Conservation (phyloP, 306 rosid genomes). For the Pyrus bretschneideri region DNA sequence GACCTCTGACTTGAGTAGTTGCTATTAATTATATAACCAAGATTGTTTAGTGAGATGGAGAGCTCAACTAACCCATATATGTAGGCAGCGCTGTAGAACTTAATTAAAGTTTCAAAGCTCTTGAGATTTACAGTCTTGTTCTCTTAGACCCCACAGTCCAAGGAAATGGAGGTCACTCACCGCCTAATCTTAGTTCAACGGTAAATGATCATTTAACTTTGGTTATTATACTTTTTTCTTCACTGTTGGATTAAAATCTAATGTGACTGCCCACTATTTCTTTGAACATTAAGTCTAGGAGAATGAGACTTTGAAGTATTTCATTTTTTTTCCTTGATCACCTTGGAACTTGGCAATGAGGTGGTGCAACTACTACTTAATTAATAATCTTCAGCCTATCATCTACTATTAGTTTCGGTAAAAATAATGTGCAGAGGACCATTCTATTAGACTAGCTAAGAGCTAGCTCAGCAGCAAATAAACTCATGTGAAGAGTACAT, state of each 20-base stretch:
- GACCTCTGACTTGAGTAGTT: slow-evolving; percentile 2
- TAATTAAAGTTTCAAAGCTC: background rate
- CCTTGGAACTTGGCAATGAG: background rate
- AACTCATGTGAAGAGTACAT: no score
- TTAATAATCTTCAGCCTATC: background rate
- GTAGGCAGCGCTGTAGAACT: background rate
- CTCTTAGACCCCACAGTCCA: no score
- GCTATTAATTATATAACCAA: background rate
- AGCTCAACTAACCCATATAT: background rate
- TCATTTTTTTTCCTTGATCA: background rate
- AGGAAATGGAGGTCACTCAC: background rate
- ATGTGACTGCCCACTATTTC: no score
- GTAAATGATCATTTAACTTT: background rate
- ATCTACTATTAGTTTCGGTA: background rate
- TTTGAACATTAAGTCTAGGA: background rate
- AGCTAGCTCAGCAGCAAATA: no score
- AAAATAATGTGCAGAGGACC: background rate
- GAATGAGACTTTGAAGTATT: background rate
- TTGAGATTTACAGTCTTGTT: background rate
- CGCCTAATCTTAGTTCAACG: no score
- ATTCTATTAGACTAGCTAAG: no score
- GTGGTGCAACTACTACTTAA: slow-evolving; percentile 11
- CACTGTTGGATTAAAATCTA: no score
- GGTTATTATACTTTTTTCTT: no score
- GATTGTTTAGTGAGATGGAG: slow-evolving; percentile 5